Percentiles rank a stretch among this genome's conserved stretches.
These are phyloP conservation scores for Debaryomyces maramus DNA, from an alignment of 805 yeast genomes.

Conservation along the genomic window DNA sequence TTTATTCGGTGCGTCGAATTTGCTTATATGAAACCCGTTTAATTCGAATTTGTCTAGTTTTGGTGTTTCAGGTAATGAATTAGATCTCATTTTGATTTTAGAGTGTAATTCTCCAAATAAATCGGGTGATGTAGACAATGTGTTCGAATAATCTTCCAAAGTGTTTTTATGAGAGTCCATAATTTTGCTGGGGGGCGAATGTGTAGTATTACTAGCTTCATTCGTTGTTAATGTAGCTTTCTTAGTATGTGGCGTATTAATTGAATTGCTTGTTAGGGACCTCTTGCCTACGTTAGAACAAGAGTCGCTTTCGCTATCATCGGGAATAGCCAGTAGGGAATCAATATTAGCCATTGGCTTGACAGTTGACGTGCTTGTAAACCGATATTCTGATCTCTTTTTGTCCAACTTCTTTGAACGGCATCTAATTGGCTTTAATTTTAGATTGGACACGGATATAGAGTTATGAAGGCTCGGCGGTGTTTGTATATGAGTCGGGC, in stretches of 20 bases:
- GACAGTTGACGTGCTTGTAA: constrained; percentile 37
- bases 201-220: not conserved
- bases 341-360: constrained; percentile 33
- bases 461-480: constrained; percentile 15
- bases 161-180: not conserved
- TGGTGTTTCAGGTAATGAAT: constrained; percentile 20
- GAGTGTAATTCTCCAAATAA: constrained; percentile 5
- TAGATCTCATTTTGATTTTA: constrained; percentile 13
- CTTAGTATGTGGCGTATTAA: constrained; percentile 4
- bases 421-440: constrained; percentile 43
- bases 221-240: constrained; percentile 6
- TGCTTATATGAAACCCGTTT: constrained; percentile 1
- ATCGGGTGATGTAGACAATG: constrained; percentile 13
- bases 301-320: constrained; percentile 1
- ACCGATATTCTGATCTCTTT: constrained; percentile 42
- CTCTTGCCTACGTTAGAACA: not conserved
- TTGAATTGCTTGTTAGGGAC: not conserved
- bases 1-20: not conserved
- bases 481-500: not conserved
- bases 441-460: constrained; percentile 36
- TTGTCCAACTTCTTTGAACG: constrained; percentile 31
- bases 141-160: constrained; percentile 5
- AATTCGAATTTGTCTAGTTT: constrained; percentile 2
- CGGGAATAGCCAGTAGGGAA: constrained; percentile 7
- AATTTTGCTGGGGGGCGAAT: not conserved